Evolutionary conservation across 192 early-diverging fungal species (phyloP), one percentile per base, ranked within the genome.

Genomic region (Linnemannia hyalina): DNA sequence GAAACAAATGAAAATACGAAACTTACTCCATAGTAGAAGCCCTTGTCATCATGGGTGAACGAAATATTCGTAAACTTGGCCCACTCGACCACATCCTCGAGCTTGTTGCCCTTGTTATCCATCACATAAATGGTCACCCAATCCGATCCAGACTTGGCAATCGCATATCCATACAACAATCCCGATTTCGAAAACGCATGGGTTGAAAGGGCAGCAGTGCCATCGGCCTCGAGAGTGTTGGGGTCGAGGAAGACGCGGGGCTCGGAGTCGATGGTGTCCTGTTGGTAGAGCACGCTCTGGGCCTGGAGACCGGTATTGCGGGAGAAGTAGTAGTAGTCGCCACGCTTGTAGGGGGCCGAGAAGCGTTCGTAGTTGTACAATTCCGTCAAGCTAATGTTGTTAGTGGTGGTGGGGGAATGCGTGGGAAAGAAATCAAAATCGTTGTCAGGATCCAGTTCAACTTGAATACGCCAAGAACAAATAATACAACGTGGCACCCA

Each of bases 41-140:
- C 95, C 75, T 88, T 90, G 36, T 96, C 95, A 80, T 96, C 94
- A 60, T 92, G 89, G 9, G 94, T 93, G 86, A 92, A 95, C 6
- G 74, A 22, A 46, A 93, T 81, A 23, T 69, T 20, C 6, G 92
- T 89, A 80, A 93, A 95, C 83, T 94, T 95, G 55, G 88, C 89
- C 92, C 92, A 89, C 52, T 82, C 73, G 26, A 91, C 77, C 18
- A 80, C 73, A 75, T 90, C 87, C 40, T 93, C 87, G 40, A 87
- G 46, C 35, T 80, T 76, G 75, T 82, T 78, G n/a, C 80, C 83
- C 42, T 82, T 72, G 57, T 35, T 77, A 36, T 82, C 74, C 65
- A 82, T 81, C 9, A 94, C 79, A 75, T 94, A 90, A 57, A 93
- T 90, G 11, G 82, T 93, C 72, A 91, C 90, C 94, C 94, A 95